Conservation (phyloP, 495 filamentous ascomycete species). For the Apiosordaria backusii region DNA sequence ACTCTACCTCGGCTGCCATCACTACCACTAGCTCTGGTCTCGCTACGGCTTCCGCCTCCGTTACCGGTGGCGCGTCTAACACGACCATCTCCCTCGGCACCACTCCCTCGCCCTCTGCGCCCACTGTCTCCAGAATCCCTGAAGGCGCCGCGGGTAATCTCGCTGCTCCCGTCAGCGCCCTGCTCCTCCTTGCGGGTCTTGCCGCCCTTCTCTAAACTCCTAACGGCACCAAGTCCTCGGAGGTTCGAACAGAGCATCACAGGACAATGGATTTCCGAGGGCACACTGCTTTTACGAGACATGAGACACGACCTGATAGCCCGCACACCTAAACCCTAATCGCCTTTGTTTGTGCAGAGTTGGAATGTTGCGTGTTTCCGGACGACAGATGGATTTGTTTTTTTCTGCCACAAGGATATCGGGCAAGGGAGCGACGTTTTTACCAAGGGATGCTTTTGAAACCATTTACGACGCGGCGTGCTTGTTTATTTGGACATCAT, state of each 20-base stretch:
- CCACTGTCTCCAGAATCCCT: slow-evolving; percentile 11
- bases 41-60: slow-evolving; percentile 1
- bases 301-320: slow-evolving; percentile 35
- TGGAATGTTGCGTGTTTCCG: slow-evolving; percentile 27
- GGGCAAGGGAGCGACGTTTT: slow-evolving; percentile 1
- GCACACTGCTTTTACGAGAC: slow-evolving; percentile 32
- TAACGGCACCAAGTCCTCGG: slow-evolving; percentile 24
- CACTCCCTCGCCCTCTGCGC: slow-evolving; percentile 10
- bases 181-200: slow-evolving; percentile 27
- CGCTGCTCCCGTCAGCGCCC: slow-evolving; percentile 25
- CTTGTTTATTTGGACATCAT: slow-evolving; percentile 23
- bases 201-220: slow-evolving; percentile 36
- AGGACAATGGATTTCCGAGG: slow-evolving; percentile 12
- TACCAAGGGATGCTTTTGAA: slow-evolving; percentile 3
- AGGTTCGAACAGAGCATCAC: slow-evolving; percentile 8
- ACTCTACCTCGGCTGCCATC: slow-evolving; percentile 14
- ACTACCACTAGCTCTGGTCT: slow-evolving; percentile 7
- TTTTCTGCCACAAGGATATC: slow-evolving; percentile 13
- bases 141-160: slow-evolving; percentile 21
- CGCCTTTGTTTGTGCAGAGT: slow-evolving; percentile 29
- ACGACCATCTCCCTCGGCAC: slow-evolving; percentile 16
- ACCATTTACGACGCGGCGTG: slow-evolving; percentile 6
- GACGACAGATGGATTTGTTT: slow-evolving; percentile 11
- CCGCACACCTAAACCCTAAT: slow-evolving; percentile 19
- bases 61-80: slow-evolving; percentile 20